A percentile compares a stretch with the other conserved stretches of the same genome.
Conservation (phyloP, 2,329 filamentous ascomycete species). For the Diplodia scrobiculata region DNA sequence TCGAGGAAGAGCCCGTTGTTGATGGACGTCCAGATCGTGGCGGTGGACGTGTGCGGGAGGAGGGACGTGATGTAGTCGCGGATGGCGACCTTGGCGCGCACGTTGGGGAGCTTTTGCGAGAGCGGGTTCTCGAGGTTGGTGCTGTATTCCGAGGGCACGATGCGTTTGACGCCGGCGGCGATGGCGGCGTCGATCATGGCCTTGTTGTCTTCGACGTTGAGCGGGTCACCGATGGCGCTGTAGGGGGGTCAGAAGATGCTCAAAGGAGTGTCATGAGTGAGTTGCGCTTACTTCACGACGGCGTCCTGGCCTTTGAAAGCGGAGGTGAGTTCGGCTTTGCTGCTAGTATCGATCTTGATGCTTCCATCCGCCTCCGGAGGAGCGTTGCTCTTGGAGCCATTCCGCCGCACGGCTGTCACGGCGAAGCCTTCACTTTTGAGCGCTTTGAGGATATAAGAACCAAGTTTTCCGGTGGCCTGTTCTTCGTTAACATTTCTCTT, state of each 20-base stretch:
- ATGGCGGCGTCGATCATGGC: conserved; percentile 42
- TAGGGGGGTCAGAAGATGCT: not conserved
- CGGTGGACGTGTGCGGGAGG: not conserved
- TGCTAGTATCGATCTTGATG: conserved; percentile 11
- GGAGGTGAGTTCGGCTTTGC: conserved; percentile 10
- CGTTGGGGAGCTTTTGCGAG: conserved; percentile 27
- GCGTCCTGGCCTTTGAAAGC: conserved; percentile 23
- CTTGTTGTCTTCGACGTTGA: not conserved
- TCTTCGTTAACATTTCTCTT: not conserved
- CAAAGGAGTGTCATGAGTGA: not conserved
- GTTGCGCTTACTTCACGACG: conserved; percentile 11
- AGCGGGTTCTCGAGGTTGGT: conserved; percentile 29
- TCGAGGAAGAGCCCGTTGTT: conserved; percentile 8
- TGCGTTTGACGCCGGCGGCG: conserved; percentile 40
- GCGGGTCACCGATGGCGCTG: conserved; percentile 13
- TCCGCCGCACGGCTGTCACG: conserved; percentile 17
- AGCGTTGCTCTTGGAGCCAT: not conserved
- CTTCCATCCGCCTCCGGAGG: not conserved
- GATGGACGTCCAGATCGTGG: conserved; percentile 4
- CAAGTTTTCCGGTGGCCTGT: conserved; percentile 22
- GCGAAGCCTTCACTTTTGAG: conserved; percentile 8
- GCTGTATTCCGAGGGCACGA: conserved; percentile 42
- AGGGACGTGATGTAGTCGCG: conserved; percentile 27
- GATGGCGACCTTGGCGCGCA: conserved; percentile 30
- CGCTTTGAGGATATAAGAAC: conserved; percentile 19